These are phyloP conservation scores for Triangularia setosa DNA, from an alignment of 2,329 filamentous ascomycete genomes.

Conservation along the genomic window DNA sequence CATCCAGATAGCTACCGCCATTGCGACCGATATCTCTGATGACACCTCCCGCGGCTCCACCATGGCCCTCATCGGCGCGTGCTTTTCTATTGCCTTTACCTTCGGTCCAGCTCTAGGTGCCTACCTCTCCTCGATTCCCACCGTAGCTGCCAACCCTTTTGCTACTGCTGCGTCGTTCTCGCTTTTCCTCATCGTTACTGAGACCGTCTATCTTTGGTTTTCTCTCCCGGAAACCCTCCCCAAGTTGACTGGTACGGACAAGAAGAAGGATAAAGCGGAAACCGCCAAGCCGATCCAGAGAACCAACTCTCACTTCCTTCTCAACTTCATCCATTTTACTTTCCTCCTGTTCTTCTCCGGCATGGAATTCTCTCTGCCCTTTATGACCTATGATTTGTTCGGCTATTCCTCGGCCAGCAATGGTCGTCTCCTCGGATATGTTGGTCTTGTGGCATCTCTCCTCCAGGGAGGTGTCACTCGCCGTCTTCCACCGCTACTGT, in stretches of 20 bases:
- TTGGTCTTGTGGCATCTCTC: conserved; percentile 86
- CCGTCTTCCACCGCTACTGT: conserved; percentile 73
- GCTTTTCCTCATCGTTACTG: conserved; percentile 74
- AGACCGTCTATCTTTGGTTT: conserved; percentile 84
- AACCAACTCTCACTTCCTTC: conserved; percentile 77
- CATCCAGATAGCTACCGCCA: conserved; percentile 91
- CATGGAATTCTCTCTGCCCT: conserved; percentile 95
- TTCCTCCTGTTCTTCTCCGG: conserved; percentile 97
- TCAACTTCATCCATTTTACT: conserved; percentile 81
- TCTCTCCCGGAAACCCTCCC: conserved; percentile 84
- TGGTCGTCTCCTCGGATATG: conserved; percentile 81
- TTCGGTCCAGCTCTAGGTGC: conserved; percentile 92
- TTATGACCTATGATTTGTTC: conserved; percentile 96
- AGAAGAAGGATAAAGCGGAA: conserved; percentile 20
- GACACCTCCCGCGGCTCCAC: conserved; percentile 79
- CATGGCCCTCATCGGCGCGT: conserved; percentile 93
- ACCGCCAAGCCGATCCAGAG: conserved; percentile 39
- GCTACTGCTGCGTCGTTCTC: conserved; percentile 88
- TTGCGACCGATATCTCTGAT: conserved; percentile 93
- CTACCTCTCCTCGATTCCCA: conserved; percentile 71
- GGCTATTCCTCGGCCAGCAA: conserved; percentile 74
- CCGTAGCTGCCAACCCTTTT: conserved; percentile 85
- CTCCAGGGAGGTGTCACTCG: conserved; percentile 90
- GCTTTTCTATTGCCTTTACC: conserved; percentile 96
- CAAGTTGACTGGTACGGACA: conserved; percentile 39